These are phyloP conservation scores for Trifolium pratense DNA, from an alignment of 306 rosid genomes.

Conservation along the genomic window DNA sequence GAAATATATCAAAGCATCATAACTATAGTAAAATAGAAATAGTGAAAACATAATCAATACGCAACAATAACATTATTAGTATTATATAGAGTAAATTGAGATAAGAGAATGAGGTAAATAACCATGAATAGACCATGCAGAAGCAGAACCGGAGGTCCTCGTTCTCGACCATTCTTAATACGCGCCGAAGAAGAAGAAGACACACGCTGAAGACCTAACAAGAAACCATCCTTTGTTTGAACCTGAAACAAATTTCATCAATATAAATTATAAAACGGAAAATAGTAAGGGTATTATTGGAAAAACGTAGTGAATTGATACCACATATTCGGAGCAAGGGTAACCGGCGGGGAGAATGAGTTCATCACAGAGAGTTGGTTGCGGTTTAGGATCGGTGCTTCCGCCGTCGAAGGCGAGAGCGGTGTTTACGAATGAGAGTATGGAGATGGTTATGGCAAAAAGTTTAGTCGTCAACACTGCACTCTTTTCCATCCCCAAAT, in stretches of 20 bases:
- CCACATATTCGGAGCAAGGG: conserved; percentile 76
- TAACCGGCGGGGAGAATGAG: conserved; percentile 78
- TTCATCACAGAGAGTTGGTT: conserved; percentile 54
- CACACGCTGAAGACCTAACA: conserved; percentile 86
- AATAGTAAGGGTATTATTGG: background rate
- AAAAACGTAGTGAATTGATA: conserved; percentile 21
- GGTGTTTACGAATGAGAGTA: conserved; percentile 32
- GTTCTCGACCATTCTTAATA: conserved; percentile 34
- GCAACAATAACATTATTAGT: too few species aligned
- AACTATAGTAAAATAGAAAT: too few species aligned
- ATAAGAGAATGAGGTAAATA: background rate
- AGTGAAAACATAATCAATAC: too few species aligned
- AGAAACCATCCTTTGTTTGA: conserved; percentile 79
- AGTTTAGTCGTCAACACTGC: conserved; percentile 9
- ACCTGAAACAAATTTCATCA: conserved; percentile 46
- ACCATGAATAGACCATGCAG: conserved; percentile 85
- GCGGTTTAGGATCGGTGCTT: conserved; percentile 34
- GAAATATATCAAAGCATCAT: background rate
- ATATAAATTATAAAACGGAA: background rate
- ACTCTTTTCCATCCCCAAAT: conserved; percentile 26
- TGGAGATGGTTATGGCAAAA: conserved; percentile 43
- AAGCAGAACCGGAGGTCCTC: conserved; percentile 81
- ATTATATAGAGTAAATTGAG: conserved; percentile 6
- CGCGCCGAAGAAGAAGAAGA: conserved; percentile 63
- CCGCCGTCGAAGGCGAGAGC: conserved; percentile 38